Evolutionary conservation across 2,329 filamentous ascomycete species (phyloP).

Genomic region (Volutella citrinella): DNA sequence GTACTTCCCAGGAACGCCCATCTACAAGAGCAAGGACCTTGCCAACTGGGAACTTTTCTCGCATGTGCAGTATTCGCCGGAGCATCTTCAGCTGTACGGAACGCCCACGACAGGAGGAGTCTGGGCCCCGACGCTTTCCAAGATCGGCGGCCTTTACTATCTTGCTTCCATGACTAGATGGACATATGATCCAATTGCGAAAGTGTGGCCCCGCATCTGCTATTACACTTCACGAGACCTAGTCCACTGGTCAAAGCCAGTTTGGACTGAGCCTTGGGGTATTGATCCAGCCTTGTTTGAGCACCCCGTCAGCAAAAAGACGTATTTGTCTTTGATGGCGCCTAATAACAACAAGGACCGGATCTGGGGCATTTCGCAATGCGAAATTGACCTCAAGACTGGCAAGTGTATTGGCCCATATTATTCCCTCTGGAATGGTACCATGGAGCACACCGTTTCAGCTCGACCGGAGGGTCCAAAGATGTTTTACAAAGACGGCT

Average conservation of each 20-base stretch:
- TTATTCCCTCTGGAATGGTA: constrained; percentile 20
- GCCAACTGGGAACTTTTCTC: constrained; percentile 10
- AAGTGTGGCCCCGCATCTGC: constrained; percentile 34
- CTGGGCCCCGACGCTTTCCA: constrained; percentile 8
- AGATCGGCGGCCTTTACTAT: constrained; percentile 7
- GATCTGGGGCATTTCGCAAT: constrained; percentile 22
- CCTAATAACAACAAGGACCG: constrained; percentile 20
- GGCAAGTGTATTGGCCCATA: constrained; percentile 18
- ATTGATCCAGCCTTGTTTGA: constrained; percentile 12
- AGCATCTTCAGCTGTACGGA: constrained; percentile 8
- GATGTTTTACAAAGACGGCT: constrained; percentile 10
- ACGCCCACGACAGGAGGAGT: constrained; percentile 3
- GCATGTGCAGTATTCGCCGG: constrained; percentile 5
- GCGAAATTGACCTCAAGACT: constrained; percentile 16
- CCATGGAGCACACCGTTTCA: constrained; percentile 10
- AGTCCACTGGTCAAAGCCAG: constrained; percentile 8
- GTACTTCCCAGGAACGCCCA: constrained; percentile 16
- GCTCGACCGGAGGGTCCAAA: constrained; percentile 17
- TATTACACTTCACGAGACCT: constrained; percentile 19
- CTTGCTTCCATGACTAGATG: constrained; percentile 29
- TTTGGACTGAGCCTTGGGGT: constrained; percentile 10
- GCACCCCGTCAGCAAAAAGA: constrained; percentile 13
- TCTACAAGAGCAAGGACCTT: constrained; percentile 15
- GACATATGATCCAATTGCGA: constrained; percentile 33
- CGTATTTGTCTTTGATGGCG: constrained; percentile 19